Evolutionary conservation across 495 filamentous ascomycete genomes (phyloP), one percentile per base, ranked within the genome.

Genomic region (Neurospora sp.): DNA sequence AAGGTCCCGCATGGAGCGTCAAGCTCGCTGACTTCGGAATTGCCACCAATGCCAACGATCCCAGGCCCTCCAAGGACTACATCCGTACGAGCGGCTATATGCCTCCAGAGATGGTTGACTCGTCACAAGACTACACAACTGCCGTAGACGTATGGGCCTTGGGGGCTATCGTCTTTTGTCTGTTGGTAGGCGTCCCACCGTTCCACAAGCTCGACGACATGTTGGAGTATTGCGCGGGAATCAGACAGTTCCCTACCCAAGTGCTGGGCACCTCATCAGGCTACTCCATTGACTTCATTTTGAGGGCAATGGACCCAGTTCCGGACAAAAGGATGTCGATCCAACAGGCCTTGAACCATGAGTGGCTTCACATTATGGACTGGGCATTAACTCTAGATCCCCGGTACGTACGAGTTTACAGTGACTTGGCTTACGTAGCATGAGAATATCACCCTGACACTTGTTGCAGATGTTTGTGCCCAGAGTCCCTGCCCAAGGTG

Each of bases 11-110:
- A 1, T 87, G 84, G 76, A 82, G 80, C 75, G 83, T 87, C 6
- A 87, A 87, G 73, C 83, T 88, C 44, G 82, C 82, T 12, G 86
- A 87, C 75, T 87, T 88, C 69, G 86, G 86, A 2, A 82, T 87
- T 69, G 79, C 78, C 79, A 69, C 72, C 46, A 69, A 73, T 0
- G 40, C 71, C 0, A 14, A 76, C 4, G 76, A 74, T 18, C 14
- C 59, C 20, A 38, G 68, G 5, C 69, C 68, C 9, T 66, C 72
- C 18, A 78, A 71, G 0, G 42, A 61, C 22, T 41, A 72, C 12
- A 69, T 46, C 39, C 71, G 76, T 7, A 78, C 73, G 11, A 38
- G 73, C 18, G 73, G 71, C 7, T 78, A 70, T 2, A 71, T 70
- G 7, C 73, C 76, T 4, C 76, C 74, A 1, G 76, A 78, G 40